Percentiles rank a stretch among this genome's conserved stretches.
phyloP scores from a whole-genome alignment of 352 stramenopile genomes.

The Hyaloperonospora brassicae region DNA sequence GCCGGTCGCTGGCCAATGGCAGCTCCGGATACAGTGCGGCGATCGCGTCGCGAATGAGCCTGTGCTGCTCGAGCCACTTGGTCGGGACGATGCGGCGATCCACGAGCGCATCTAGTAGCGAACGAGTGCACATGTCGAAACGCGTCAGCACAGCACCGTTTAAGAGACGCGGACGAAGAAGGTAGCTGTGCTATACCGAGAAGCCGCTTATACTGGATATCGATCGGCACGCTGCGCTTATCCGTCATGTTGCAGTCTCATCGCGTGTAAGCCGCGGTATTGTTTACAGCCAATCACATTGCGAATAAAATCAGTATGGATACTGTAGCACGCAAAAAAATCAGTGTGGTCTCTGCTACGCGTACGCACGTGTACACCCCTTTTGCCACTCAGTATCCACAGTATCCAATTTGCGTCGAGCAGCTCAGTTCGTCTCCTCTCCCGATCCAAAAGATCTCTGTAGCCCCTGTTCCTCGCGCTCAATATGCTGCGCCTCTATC shows the following conservation, averaged over 20 bases:
- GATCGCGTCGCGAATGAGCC: constrained; percentile 52
- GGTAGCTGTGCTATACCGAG: constrained; percentile 32
- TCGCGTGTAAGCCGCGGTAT: too few relatives aligned
- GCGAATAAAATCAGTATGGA: too few relatives aligned
- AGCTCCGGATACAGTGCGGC: constrained; percentile 45
- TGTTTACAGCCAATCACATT: too few relatives aligned
- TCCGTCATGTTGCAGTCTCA: constrained; percentile 34
- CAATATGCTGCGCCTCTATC: constrained; percentile 60
- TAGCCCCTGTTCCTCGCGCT: neutral
- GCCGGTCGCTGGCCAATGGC: constrained; percentile 33
- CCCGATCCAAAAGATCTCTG: neutral
- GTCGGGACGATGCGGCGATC: constrained; percentile 62
- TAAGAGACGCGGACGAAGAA: too few relatives aligned
- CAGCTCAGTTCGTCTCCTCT: neutral
- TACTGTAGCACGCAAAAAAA: too few relatives aligned
- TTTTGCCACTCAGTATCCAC: neutral
- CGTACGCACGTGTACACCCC: too few relatives aligned
- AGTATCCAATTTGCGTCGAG: neutral
- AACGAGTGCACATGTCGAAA: neutral
- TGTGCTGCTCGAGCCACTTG: constrained; percentile 64
- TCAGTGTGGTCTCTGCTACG: too few relatives aligned
- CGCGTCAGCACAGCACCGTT: neutral
- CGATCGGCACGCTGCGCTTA: constrained; percentile 57
- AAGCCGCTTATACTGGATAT: constrained; percentile 76
- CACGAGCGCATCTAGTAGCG: constrained; percentile 45